Percentiles rank a stretch among this genome's conserved stretches.
These are phyloP conservation scores for Aspergillus steynii DNA, from an alignment of 495 filamentous ascomycete species.

Conservation along the genomic window DNA sequence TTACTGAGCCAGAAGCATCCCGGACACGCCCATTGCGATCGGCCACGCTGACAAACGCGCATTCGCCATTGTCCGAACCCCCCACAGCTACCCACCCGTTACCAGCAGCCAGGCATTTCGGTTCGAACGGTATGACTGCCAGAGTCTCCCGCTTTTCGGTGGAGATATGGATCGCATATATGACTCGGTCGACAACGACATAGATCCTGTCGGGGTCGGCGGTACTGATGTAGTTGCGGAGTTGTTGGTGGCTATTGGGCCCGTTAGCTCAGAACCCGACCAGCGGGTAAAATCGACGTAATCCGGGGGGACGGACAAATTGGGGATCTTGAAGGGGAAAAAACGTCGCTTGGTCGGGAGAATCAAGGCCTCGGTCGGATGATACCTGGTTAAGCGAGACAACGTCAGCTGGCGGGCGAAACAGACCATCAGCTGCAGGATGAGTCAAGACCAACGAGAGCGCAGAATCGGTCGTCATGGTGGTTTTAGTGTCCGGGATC, in stretches of 20 bases:
- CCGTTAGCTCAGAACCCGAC: conserved; percentile 15
- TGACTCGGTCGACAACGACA: conserved; percentile 72
- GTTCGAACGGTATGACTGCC: conserved; percentile 75
- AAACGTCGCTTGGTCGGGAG: conserved; percentile 68
- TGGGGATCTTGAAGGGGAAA: conserved; percentile 72
- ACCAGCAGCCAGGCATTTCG: conserved; percentile 78
- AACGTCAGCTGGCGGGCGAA: conserved; percentile 12
- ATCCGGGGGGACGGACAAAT: conserved; percentile 55
- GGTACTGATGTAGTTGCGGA: conserved; percentile 85
- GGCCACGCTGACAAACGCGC: conserved; percentile 70
- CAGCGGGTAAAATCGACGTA: conserved; percentile 3
- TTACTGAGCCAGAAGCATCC: conserved; percentile 27
- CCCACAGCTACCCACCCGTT: conserved; percentile 90
- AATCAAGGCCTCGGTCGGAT: conserved; percentile 59
- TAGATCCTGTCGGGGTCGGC: conserved; percentile 75
- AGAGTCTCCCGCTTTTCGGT: conserved; percentile 74
- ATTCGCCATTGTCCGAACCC: conserved; percentile 77
- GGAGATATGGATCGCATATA: conserved; percentile 71
- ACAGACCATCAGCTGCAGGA: conserved; percentile 8
- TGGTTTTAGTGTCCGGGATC: conserved; percentile 31
- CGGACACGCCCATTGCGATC: conserved; percentile 34
- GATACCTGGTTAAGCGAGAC: conserved; percentile 42
- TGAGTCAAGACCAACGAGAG: conserved; percentile 31
- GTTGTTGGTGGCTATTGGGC: conserved; percentile 78
- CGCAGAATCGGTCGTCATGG: conserved; percentile 48